phyloP scores from a whole-genome alignment of 768 basidiomycete species.

The Imleria badia region DNA sequence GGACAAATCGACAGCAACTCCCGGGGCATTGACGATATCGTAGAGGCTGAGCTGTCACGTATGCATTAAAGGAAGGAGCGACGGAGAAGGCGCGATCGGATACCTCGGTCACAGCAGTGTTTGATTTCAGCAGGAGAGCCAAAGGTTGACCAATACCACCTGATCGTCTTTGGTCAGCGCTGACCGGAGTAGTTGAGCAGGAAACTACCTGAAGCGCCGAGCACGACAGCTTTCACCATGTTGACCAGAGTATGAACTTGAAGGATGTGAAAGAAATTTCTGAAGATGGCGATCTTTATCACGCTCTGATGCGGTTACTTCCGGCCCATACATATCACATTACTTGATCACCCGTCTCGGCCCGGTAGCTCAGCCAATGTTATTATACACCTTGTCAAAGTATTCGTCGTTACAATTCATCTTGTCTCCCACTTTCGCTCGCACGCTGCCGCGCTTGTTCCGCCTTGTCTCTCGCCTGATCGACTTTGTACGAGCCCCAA shows the following conservation, averaged over 20 bases:
- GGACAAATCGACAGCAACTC: constrained; percentile 92
- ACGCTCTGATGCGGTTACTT: constrained; percentile 7
- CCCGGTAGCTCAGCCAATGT: neutral
- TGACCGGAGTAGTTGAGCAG: neutral
- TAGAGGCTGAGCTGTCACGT: constrained; percentile 70
- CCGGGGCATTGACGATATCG: constrained; percentile 98
- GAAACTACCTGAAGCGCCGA: constrained; percentile 84
- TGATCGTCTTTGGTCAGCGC: constrained; percentile 29
- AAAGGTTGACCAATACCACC: constrained; percentile 98
- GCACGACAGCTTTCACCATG: constrained; percentile 81
- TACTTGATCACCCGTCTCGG: neutral
- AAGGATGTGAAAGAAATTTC: neutral
- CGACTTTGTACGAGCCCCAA: constrained; percentile 27
- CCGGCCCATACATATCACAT: constrained; percentile 7
- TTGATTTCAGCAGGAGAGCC: constrained; percentile 86
- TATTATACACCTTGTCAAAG: neutral
- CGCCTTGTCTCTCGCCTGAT: constrained; percentile 25
- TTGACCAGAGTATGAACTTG: constrained; percentile 7
- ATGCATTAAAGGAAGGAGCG: constrained; percentile 1
- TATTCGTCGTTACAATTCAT: constrained; percentile 20
- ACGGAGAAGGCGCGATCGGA: neutral
- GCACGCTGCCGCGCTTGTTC: constrained; percentile 25
- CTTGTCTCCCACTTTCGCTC: constrained; percentile 11
- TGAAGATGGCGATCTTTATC: constrained; percentile 17
- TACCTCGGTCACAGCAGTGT: constrained; percentile 78